Percentiles rank a stretch among this genome's conserved stretches.
These are phyloP conservation scores for Diplodia corticola DNA, from an alignment of 2,329 filamentous ascomycete genomes.

Conservation along the genomic window DNA sequence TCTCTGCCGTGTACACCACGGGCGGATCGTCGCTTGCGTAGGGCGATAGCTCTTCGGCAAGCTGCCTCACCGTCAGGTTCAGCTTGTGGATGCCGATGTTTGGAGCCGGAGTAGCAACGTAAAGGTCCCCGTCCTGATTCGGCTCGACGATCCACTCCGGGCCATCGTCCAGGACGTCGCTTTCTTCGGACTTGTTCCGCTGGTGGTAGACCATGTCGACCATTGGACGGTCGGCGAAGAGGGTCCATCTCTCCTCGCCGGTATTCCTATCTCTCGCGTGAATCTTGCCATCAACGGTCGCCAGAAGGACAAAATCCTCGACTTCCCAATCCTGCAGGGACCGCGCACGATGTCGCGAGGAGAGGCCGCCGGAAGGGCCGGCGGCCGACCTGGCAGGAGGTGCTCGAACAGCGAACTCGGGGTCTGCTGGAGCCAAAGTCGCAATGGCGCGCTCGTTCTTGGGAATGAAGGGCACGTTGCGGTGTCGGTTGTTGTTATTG, in stretches of 20 bases:
- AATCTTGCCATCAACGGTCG: conserved; percentile 97
- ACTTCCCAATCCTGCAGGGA: conserved; percentile 99
- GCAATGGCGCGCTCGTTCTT: conserved; percentile 89
- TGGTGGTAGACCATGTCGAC: conserved; percentile 85
- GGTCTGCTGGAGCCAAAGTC: conserved; percentile 82
- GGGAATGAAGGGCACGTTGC: conserved; percentile 32
- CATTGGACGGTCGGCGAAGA: conserved; percentile 82
- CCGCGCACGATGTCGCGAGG: conserved; percentile 88
- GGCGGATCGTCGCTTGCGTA: conserved; percentile 71
- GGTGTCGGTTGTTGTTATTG: conserved; percentile 20
- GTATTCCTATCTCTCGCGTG: conserved; percentile 88
- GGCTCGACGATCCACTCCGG: conserved; percentile 96
- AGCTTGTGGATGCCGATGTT: conserved; percentile 63
- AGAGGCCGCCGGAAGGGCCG: conserved; percentile 45
- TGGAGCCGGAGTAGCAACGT: conserved; percentile 74
- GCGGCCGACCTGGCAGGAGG: conserved; percentile 65
- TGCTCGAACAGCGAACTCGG: conserved; percentile 83
- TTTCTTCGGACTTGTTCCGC: conserved; percentile 36
- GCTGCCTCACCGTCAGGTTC: conserved; percentile 75
- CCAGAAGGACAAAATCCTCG: conserved; percentile 99
- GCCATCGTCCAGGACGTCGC: conserved; percentile 64
- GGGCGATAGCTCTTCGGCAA: conserved; percentile 81
- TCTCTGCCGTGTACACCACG: conserved; percentile 87
- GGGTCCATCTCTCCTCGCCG: conserved; percentile 80
- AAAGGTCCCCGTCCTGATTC: conserved; percentile 80